Conservation (phyloP, 495 filamentous ascomycete genomes). For the Hyphodiscus hymeniophilus region DNA sequence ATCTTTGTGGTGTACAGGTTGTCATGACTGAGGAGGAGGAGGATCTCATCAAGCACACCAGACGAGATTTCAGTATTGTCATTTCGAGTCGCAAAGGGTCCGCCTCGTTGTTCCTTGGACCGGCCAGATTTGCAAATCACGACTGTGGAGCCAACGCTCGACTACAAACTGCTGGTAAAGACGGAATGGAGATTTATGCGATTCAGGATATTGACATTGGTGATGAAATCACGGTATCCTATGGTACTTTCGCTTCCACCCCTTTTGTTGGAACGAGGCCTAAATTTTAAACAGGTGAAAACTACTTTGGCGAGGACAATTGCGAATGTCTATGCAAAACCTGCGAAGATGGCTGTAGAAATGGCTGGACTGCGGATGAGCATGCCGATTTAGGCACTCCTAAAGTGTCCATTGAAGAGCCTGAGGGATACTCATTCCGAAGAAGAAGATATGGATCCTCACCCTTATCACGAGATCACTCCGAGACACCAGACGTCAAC, state of each 20-base stretch:
- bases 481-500: conserved; percentile 22
- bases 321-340: conserved; percentile 89
- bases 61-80: conserved; percentile 94
- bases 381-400: conserved; percentile 8
- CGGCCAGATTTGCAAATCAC: conserved; percentile 94
- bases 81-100: conserved; percentile 84
- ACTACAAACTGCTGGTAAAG: conserved; percentile 69
- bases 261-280: not conserved
- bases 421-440: conserved; percentile 18
- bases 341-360: conserved; percentile 66
- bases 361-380: conserved; percentile 62
- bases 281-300: conserved; percentile 37
- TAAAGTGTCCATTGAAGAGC: conserved; percentile 20
- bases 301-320: conserved; percentile 93
- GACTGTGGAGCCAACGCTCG: conserved; percentile 91
- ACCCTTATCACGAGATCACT: conserved; percentile 15
- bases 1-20: conserved; percentile 81
- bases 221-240: conserved; percentile 92
- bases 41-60: conserved; percentile 61
- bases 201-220: conserved; percentile 72
- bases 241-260: conserved; percentile 42
- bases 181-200: conserved; percentile 83
- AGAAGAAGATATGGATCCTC: conserved; percentile 9
- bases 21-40: conserved; percentile 87
- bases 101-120: conserved; percentile 84